These are phyloP conservation scores for Alternaria brassicae DNA, from an alignment of 2,329 filamentous ascomycete genomes.

Conservation along the genomic window DNA sequence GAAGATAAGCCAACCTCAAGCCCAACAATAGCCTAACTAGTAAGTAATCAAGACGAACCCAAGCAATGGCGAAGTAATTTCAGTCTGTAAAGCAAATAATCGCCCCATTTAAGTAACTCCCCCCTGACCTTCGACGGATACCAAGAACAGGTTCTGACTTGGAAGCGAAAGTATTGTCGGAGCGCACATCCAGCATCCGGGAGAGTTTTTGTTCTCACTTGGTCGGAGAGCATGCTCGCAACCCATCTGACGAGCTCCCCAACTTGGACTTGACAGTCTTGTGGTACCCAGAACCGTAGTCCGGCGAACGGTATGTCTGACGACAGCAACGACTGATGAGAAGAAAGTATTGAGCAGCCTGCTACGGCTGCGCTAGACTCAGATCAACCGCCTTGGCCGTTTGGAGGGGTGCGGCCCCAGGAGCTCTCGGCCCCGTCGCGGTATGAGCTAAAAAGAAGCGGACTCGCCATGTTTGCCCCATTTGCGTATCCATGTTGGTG, in stretches of 20 bases:
- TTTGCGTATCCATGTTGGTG: slow-evolving; percentile 26
- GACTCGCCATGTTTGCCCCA: slow-evolving; percentile 48
- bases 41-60: neutral
- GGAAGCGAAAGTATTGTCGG: neutral
- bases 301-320: slow-evolving; percentile 2
- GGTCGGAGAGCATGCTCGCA: neutral
- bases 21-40: neutral
- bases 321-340: slow-evolving; percentile 11
- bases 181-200: neutral
- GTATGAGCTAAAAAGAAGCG: slow-evolving; percentile 53
- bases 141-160: neutral
- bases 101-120: neutral
- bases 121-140: neutral
- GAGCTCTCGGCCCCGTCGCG: slow-evolving; percentile 38
- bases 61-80: neutral
- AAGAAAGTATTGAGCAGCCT: slow-evolving; percentile 17
- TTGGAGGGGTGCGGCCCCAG: slow-evolving; percentile 47
- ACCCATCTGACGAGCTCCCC: neutral
- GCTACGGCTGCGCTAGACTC: slow-evolving; percentile 16
- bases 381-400: slow-evolving; percentile 50
- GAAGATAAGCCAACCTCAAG: neutral
- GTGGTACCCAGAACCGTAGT: neutral
- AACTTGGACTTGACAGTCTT: neutral
- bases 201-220: neutral
- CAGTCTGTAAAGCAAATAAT: slow-evolving; percentile 3